Percentiles rank a stretch among this genome's conserved stretches.
These are phyloP conservation scores for Leucoagaricus sp. DNA, from an alignment of 1,284 basidiomycete genomes.

Conservation along the genomic window DNA sequence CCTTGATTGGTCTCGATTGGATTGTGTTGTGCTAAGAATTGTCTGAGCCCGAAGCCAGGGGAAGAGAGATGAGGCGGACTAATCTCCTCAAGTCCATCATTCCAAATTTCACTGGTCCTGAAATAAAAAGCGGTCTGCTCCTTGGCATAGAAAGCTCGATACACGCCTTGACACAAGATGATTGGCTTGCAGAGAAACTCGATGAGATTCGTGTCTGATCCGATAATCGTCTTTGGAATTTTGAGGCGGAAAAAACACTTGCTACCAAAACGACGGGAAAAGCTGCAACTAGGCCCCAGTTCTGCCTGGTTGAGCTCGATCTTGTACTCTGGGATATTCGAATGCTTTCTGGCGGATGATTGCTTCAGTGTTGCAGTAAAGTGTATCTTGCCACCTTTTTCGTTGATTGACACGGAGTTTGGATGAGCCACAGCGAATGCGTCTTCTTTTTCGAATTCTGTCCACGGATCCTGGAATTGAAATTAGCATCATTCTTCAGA, in stretches of 20 bases:
- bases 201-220: slow-evolving; percentile 25
- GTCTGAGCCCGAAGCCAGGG: slow-evolving; percentile 24
- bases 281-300: slow-evolving; percentile 43
- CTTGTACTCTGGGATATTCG: slow-evolving; percentile 23
- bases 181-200: slow-evolving; percentile 40
- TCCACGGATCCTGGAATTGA: slow-evolving; percentile 42
- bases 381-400: slow-evolving; percentile 47
- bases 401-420: slow-evolving; percentile 31
- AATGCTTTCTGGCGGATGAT: slow-evolving; percentile 9
- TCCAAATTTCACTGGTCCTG: slow-evolving; percentile 38
- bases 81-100: slow-evolving; percentile 23
- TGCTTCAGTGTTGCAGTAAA: slow-evolving; percentile 38
- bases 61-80: slow-evolving; percentile 15
- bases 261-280: slow-evolving; percentile 48
- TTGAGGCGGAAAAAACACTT: slow-evolving; percentile 42
- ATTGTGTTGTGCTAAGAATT: slow-evolving; percentile 37
- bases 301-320: slow-evolving; percentile 40
- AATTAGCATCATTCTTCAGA: not conserved
- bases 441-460: slow-evolving; percentile 46
- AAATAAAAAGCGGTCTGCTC: slow-evolving; percentile 44
- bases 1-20: slow-evolving; percentile 27
- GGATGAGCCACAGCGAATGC: slow-evolving; percentile 26
- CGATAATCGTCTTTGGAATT: slow-evolving; percentile 30
- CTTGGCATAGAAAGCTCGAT: slow-evolving; percentile 45
- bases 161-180: slow-evolving; percentile 42